Evolutionary conservation across 768 basidiomycete species (phyloP).

Genomic region (Trametopsis cervina): DNA sequence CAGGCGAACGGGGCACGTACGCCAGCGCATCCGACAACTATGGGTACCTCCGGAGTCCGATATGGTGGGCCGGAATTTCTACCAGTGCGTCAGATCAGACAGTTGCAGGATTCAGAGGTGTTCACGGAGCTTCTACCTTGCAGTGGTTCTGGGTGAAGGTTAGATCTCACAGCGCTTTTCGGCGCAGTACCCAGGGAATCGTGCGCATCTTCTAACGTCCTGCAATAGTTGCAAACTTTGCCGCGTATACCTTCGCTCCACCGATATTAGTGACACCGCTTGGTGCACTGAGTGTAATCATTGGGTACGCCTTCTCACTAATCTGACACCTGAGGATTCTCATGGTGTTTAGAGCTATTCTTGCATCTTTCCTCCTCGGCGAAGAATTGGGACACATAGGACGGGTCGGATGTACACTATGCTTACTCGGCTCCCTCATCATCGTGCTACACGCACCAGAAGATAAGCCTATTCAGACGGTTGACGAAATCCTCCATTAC

Average conservation of each 20-base stretch:
- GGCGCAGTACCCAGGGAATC: too few species aligned
- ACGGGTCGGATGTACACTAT: slow-evolving; percentile 76
- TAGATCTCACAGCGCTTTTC: slow-evolving; percentile 8
- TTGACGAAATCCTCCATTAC: slow-evolving; percentile 88
- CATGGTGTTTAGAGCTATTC: slow-evolving; percentile 57
- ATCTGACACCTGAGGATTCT: slow-evolving; percentile 3
- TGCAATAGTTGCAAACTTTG: slow-evolving; percentile 73
- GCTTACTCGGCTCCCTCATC: slow-evolving; percentile 82
- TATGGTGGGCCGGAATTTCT: slow-evolving; percentile 96
- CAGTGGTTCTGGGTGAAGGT: slow-evolving; percentile 95
- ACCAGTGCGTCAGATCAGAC: slow-evolving; percentile 60
- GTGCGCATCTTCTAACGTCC: not conserved
- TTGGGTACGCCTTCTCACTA: slow-evolving; percentile 63
- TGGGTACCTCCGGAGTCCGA: slow-evolving; percentile 81
- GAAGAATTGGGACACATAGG: slow-evolving; percentile 95
- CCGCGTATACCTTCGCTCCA: slow-evolving; percentile 96
- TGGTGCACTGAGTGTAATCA: slow-evolving; percentile 93
- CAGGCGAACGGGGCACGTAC: slow-evolving; percentile 52
- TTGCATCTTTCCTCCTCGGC: slow-evolving; percentile 87
- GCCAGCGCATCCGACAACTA: slow-evolving; percentile 70
- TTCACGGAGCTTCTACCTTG: not conserved
- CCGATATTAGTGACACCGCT: slow-evolving; percentile 97
- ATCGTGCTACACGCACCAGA: slow-evolving; percentile 96
- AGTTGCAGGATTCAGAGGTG: not conserved
- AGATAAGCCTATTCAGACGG: slow-evolving; percentile 87